These are phyloP conservation scores for Pythium dissotocum DNA, from an alignment of 352 stramenopile genomes.

Conservation along the genomic window DNA sequence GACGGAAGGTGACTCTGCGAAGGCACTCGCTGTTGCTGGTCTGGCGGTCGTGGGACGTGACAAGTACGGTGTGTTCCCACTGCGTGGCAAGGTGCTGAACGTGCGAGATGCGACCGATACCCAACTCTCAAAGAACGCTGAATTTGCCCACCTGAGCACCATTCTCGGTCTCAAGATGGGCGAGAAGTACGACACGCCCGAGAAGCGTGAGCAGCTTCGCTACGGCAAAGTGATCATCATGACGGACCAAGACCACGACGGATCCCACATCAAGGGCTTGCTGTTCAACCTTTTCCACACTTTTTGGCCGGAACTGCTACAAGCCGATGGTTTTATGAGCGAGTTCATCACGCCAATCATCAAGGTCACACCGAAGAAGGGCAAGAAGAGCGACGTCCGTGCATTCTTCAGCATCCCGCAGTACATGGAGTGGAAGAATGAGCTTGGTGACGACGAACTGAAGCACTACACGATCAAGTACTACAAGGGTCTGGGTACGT, in stretches of 20 bases:
- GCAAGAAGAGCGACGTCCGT: slow-evolving; percentile 58
- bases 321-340: slow-evolving; percentile 94
- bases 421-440: slow-evolving; percentile 95
- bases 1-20: slow-evolving; percentile 99
- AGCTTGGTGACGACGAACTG: slow-evolving; percentile 37
- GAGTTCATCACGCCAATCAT: slow-evolving; percentile 99
- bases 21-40: slow-evolving; percentile 98
- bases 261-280: slow-evolving; percentile 99
- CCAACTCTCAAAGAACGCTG: slow-evolving; percentile 92
- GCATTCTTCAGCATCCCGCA: slow-evolving; percentile 98
- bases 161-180: slow-evolving; percentile 99
- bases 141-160: slow-evolving; percentile 95
- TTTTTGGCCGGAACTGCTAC: slow-evolving; percentile 97
- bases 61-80: slow-evolving; percentile 98
- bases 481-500: slow-evolving; percentile 99
- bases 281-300: slow-evolving; percentile 99
- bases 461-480: slow-evolving; percentile 98
- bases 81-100: slow-evolving; percentile 96
- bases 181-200: slow-evolving; percentile 91
- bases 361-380: slow-evolving; percentile 91
- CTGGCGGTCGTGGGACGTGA: slow-evolving; percentile 98
- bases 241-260: slow-evolving; percentile 99
- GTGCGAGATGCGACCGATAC: slow-evolving; percentile 84
- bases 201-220: slow-evolving; percentile 90
- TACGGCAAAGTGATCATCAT: slow-evolving; percentile 99